A percentile compares a stretch with the other conserved stretches of the same genome.
phyloP scores from a whole-genome alignment of 169 alveolate species.

The Plasmodium yoelii region DNA sequence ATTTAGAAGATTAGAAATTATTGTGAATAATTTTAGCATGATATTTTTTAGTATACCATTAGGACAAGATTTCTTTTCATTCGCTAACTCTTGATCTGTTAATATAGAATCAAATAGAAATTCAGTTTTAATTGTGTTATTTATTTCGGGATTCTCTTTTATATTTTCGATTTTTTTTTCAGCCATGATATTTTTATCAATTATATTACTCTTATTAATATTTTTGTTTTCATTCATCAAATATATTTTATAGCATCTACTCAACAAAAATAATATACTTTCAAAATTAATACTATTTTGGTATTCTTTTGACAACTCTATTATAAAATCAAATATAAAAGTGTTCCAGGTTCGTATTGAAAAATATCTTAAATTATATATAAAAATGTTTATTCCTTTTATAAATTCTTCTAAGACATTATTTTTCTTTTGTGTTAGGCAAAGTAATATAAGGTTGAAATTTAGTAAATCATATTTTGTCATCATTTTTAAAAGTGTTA shows the following conservation, averaged over 20 bases:
- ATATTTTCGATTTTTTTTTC: background rate
- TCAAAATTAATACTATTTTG: conserved; percentile 19
- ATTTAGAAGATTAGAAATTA: conserved; percentile 42
- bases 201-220: background rate
- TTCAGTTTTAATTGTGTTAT: background rate
- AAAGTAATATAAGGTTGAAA: conserved; percentile 28
- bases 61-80: conserved; percentile 19
- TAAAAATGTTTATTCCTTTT: conserved; percentile 18
- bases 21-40: conserved; percentile 53
- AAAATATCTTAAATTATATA: conserved; percentile 59
- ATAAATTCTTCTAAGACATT: conserved; percentile 49
- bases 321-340: conserved; percentile 52
- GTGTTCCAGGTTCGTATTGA: conserved; percentile 47
- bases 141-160: background rate
- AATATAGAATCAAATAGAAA: conserved; percentile 16
- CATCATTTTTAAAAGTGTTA: conserved; percentile 27
- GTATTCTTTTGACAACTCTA: conserved; percentile 35
- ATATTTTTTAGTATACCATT: conserved; percentile 52
- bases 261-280: conserved; percentile 41
- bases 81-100: conserved; percentile 12
- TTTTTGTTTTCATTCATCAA: background rate
- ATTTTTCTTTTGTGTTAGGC: conserved; percentile 45
- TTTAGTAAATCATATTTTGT: conserved; percentile 43
- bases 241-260: conserved; percentile 49
- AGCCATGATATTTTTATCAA: background rate